phyloP scores from a whole-genome alignment of 805 yeast species.

The Sugiyamaella marilandica region DNA sequence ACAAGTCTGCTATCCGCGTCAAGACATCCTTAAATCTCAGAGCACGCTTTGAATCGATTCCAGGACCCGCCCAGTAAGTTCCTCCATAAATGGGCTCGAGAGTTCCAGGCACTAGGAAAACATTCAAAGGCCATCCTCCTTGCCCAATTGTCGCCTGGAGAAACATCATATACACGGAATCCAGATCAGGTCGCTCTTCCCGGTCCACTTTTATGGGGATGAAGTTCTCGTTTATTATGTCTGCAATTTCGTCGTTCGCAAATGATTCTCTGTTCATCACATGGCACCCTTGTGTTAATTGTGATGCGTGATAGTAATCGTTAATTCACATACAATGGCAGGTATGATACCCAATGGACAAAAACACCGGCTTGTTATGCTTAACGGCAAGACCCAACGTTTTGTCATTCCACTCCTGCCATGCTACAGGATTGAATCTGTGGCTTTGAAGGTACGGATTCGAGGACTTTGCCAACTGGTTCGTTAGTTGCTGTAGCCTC shows the following conservation, averaged over 20 bases:
- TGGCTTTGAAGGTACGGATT: constrained; percentile 30
- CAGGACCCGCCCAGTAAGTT: constrained; percentile 37
- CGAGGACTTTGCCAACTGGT: constrained; percentile 16
- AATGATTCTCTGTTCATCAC: constrained; percentile 36
- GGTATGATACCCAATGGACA: constrained; percentile 36
- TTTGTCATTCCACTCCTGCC: constrained; percentile 35
- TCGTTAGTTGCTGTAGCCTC: constrained; percentile 9
- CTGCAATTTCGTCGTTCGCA: constrained; percentile 26
- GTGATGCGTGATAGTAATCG: too few relatives aligned
- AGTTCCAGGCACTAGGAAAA: constrained; percentile 33
- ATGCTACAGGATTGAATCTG: constrained; percentile 32
- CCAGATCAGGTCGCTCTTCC: constrained; percentile 39
- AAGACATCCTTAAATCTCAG: constrained; percentile 31
- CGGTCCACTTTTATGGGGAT: constrained; percentile 37
- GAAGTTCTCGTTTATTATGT: constrained; percentile 29
- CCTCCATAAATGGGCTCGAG: constrained; percentile 37
- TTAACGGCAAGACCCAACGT: constrained; percentile 30
- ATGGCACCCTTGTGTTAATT: constrained; percentile 28
- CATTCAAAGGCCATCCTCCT: constrained; percentile 40
- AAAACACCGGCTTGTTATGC: constrained; percentile 33
- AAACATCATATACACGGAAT: constrained; percentile 36
- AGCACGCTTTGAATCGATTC: constrained; percentile 14
- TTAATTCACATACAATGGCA: constrained; percentile 29
- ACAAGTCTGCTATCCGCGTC: constrained; percentile 27
- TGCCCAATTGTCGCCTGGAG: constrained; percentile 34